These are phyloP conservation scores for Apiospora marii DNA, from an alignment of 2,329 filamentous ascomycete genomes.

Conservation along the genomic window DNA sequence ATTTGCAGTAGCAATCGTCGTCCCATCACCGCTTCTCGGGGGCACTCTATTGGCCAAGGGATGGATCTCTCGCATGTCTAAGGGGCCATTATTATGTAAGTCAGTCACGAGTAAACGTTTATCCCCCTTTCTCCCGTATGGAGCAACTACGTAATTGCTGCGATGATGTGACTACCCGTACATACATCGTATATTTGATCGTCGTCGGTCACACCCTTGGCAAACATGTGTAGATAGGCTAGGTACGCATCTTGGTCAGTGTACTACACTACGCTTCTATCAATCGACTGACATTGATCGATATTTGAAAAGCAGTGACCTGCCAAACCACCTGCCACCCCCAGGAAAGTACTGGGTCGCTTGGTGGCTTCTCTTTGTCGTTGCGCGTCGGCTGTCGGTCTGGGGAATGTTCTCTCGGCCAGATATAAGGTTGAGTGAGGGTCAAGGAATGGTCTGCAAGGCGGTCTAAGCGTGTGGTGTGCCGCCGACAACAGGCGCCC, in stretches of 20 bases:
- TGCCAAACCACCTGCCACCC: too few relatives aligned
- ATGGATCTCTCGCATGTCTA: neutral
- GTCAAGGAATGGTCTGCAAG: neutral
- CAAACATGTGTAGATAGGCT: neutral
- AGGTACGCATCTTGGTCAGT: too few relatives aligned
- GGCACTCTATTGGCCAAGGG: neutral
- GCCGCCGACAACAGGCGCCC: neutral
- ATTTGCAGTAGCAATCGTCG: neutral
- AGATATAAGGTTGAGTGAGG: neutral
- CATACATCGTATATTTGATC: too few relatives aligned
- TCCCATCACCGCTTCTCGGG: neutral
- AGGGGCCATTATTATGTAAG: neutral
- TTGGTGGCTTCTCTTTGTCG: neutral
- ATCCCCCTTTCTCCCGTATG: neutral
- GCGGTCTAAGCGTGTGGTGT: neutral
- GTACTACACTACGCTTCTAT: too few relatives aligned
- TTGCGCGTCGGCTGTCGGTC: neutral
- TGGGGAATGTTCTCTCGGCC: neutral
- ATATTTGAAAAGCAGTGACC: neutral
- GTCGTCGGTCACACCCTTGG: neutral
- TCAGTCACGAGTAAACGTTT: neutral
- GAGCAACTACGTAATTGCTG: slow-evolving; percentile 11
- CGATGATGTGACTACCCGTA: neutral
- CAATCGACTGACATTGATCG: too few relatives aligned
- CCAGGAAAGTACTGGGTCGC: neutral